A percentile compares a stretch with the other conserved stretches of the same genome.
Conservation (phyloP, 2,329 filamentous ascomycete species). For the Xylariaceae sp. region DNA sequence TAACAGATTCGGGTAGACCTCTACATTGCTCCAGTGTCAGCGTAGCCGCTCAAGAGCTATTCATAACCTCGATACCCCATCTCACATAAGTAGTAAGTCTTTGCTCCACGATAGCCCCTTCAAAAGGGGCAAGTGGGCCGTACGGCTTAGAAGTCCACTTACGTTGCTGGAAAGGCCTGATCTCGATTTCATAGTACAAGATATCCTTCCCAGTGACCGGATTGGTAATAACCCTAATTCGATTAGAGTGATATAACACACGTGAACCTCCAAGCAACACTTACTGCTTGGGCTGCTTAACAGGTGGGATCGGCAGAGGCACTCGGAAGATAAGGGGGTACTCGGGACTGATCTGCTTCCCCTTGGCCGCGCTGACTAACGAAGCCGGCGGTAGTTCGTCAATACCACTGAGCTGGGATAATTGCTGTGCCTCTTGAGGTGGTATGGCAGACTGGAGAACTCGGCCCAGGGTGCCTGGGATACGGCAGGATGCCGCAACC, state of each 20-base stretch:
- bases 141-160: too few relatives aligned
- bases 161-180: conserved; percentile 22
- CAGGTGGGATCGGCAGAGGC: conserved; percentile 40
- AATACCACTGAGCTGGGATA: conserved; percentile 20
- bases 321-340: conserved; percentile 13
- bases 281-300: conserved; percentile 38
- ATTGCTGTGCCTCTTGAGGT: conserved; percentile 17
- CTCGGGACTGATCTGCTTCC: conserved; percentile 5
- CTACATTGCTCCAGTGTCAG: conserved; percentile 35
- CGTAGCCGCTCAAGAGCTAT: conserved; percentile 30
- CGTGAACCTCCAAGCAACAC: conserved; percentile 18
- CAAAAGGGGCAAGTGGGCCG: too few relatives aligned
- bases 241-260: neutral
- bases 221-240: conserved; percentile 30
- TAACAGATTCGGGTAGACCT: conserved; percentile 34
- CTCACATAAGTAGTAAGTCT: too few relatives aligned
- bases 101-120: too few relatives aligned
- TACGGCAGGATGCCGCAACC: conserved; percentile 16
- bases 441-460: conserved; percentile 18
- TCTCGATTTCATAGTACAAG: conserved; percentile 37
- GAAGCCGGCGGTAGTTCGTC: conserved; percentile 10
- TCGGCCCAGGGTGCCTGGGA: conserved; percentile 7
- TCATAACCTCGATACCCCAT: too few relatives aligned
- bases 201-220: conserved; percentile 32
- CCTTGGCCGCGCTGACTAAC: conserved; percentile 1